phyloP scores from a whole-genome alignment of 345 rosid species.

The Linum tenue region DNA sequence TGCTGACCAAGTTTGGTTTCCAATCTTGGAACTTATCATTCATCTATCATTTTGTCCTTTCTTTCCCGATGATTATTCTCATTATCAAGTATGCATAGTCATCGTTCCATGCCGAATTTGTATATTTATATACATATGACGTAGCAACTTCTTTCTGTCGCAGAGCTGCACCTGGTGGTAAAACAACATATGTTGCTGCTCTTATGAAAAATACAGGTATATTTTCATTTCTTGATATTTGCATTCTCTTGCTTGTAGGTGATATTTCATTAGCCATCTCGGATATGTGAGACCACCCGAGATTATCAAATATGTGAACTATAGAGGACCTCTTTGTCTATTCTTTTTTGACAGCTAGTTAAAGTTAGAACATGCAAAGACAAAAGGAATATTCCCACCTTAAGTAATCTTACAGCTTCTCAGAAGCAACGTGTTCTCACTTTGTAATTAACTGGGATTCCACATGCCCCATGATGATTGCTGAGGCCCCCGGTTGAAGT shows the following conservation, averaged over 20 bases:
- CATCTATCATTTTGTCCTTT: no score
- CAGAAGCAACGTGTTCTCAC: neutral
- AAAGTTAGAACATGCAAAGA: neutral
- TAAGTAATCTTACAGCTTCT: neutral
- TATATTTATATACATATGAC: neutral
- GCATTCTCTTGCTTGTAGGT: neutral
- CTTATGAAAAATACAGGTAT: slow-evolving; percentile 82
- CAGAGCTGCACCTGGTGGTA: slow-evolving; percentile 97
- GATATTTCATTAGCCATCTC: neutral
- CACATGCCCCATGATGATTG: no score
- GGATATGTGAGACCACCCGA: neutral
- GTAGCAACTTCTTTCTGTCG: slow-evolving; percentile 16
- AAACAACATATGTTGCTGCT: slow-evolving; percentile 71
- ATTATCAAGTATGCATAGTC: neutral
- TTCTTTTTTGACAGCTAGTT: neutral
- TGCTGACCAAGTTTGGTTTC: neutral
- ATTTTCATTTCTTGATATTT: slow-evolving; percentile 12
- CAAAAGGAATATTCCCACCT: neutral
- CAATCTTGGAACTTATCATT: neutral
- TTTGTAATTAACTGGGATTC: neutral
- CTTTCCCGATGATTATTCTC: neutral
- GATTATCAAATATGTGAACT: neutral
- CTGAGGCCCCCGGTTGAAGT: neutral
- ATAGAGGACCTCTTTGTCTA: neutral
- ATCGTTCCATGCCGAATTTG: neutral